These are phyloP conservation scores for Kalaharituber pfeilii DNA, from an alignment of 2,329 filamentous ascomycete genomes.

Conservation along the genomic window DNA sequence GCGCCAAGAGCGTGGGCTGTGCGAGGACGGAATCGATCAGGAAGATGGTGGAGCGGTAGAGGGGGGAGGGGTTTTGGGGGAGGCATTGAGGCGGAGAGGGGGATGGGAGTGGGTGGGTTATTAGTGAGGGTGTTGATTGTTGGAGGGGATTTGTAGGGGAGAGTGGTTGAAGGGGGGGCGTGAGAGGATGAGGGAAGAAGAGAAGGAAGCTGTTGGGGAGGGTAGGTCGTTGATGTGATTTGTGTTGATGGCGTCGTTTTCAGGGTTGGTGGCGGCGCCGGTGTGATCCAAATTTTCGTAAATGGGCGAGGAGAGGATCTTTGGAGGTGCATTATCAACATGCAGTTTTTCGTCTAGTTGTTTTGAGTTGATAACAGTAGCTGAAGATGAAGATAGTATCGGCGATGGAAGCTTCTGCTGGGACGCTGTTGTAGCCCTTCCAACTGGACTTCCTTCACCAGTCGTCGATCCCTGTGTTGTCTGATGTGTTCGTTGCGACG, in stretches of 20 bases:
- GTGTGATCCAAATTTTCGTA: too few relatives aligned
- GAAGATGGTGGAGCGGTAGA: slow-evolving; percentile 19
- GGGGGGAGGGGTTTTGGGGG: slow-evolving; percentile 18
- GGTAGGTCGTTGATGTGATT: slow-evolving; percentile 10
- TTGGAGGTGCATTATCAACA: too few relatives aligned
- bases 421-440: too few relatives aligned
- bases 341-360: too few relatives aligned
- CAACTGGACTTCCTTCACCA: too few relatives aligned
- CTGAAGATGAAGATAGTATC: not conserved
- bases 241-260: not conserved
- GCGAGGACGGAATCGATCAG: slow-evolving; percentile 20
- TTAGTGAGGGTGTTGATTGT: too few relatives aligned
- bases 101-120: slow-evolving; percentile 10
- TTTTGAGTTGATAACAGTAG: too few relatives aligned
- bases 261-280: not conserved
- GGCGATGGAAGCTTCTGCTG: not conserved
- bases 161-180: slow-evolving; percentile 12
- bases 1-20: slow-evolving; percentile 10
- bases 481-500: too few relatives aligned
- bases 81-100: slow-evolving; percentile 14
- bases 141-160: too few relatives aligned
- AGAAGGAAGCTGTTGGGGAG: not conserved
- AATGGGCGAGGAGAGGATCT: too few relatives aligned
- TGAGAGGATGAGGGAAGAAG: slow-evolving; percentile 15
- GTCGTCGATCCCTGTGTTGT: too few relatives aligned